These are phyloP conservation scores for Teunomyces panamensis DNA, from an alignment of 805 yeast genomes.

Conservation along the genomic window DNA sequence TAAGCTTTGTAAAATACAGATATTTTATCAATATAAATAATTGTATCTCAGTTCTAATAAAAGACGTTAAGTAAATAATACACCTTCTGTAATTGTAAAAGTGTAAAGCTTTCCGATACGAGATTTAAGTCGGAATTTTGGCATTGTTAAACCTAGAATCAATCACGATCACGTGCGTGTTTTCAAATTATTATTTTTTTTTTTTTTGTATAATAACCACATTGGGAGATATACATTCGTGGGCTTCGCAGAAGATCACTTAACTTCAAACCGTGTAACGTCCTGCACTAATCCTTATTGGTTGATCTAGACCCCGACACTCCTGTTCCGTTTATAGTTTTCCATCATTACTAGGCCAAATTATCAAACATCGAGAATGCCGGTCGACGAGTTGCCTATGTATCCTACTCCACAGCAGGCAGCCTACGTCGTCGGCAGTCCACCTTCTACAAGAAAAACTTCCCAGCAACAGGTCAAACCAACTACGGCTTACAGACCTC, in stretches of 20 bases:
- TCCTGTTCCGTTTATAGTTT: not conserved
- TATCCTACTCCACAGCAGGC: conserved; percentile 48
- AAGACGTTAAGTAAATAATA: not conserved
- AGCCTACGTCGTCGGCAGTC: conserved; percentile 25
- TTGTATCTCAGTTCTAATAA: conserved; percentile 3
- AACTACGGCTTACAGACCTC: conserved; percentile 7
- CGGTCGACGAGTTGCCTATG: conserved; percentile 39
- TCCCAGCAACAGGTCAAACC: conserved; percentile 5
- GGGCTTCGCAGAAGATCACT: not conserved
- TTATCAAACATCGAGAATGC: conserved; percentile 12
- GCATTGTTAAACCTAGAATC: not conserved
- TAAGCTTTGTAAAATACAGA: conserved; percentile 17
- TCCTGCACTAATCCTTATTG: conserved; percentile 2
- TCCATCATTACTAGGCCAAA: conserved; percentile 1
- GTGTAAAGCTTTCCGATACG: too few relatives aligned
- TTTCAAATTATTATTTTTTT: not conserved
- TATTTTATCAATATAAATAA: conserved; percentile 3
- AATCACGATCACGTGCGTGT: not conserved
- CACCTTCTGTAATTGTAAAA: too few relatives aligned
- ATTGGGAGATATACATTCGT: not conserved
- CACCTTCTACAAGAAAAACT: conserved; percentile 6
- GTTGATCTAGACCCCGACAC: conserved; percentile 1
- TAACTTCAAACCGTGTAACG: not conserved
- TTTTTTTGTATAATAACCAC: not conserved
- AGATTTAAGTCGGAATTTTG: too few relatives aligned